A percentile compares a stretch with the other conserved stretches of the same genome.
phyloP scores from a whole-genome alignment of 768 basidiomycete genomes.

The Thelephora aurantiotincta region DNA sequence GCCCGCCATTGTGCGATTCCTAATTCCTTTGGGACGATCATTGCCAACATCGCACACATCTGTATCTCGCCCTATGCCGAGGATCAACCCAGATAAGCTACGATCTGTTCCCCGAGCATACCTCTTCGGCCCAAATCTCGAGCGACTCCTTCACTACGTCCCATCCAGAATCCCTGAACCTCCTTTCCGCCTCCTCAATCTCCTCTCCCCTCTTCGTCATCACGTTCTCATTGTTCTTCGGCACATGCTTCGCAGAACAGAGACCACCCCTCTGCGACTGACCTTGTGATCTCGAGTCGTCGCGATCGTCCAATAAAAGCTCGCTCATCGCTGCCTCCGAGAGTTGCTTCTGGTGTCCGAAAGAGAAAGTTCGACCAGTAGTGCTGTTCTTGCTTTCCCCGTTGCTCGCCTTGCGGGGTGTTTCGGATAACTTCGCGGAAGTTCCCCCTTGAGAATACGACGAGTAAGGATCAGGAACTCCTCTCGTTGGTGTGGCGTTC shows the following conservation, averaged over 20 bases:
- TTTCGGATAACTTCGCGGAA: slow-evolving; percentile 9
- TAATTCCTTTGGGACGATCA: slow-evolving; percentile 50
- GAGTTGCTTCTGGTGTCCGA: neutral
- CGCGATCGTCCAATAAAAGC: neutral
- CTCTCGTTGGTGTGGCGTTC: slow-evolving; percentile 22
- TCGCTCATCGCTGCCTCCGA: neutral
- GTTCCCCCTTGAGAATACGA: slow-evolving; percentile 9
- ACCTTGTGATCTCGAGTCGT: no score
- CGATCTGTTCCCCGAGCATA: slow-evolving; percentile 13
- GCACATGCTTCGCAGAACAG: neutral
- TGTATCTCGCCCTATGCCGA: slow-evolving; percentile 57
- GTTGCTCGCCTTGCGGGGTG: slow-evolving; percentile 6
- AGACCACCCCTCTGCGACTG: neutral
- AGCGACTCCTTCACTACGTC: slow-evolving; percentile 36
- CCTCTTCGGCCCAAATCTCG: slow-evolving; percentile 51
- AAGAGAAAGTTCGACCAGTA: neutral
- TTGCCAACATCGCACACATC: slow-evolving; percentile 59
- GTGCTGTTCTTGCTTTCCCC: neutral
- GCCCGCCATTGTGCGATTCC: slow-evolving; percentile 27
- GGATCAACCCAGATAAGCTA: slow-evolving; percentile 4
- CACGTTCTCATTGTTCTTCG: neutral
- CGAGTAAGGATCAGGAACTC: neutral
- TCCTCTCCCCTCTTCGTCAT: slow-evolving; percentile 5
- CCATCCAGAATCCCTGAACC: slow-evolving; percentile 42
- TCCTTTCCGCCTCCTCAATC: slow-evolving; percentile 33